These are phyloP conservation scores for Pascua sp. DNA, from an alignment of 1,284 basidiomycete genomes.

Conservation along the genomic window DNA sequence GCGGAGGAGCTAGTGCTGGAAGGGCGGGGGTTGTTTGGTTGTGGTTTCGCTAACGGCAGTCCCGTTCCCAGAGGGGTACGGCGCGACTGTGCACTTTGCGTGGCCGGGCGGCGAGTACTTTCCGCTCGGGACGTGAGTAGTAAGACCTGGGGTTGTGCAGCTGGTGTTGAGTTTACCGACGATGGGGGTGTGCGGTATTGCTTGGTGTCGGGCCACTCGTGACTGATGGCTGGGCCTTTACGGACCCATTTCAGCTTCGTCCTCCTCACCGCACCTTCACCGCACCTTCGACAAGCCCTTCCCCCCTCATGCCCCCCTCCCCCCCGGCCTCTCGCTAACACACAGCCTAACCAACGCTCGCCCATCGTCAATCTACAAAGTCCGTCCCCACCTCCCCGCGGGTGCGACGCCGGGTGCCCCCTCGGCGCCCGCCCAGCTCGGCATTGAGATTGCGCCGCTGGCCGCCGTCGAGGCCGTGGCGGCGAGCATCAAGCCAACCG, in stretches of 20 bases:
- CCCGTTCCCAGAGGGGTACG: conserved; percentile 81
- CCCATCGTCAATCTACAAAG: conserved; percentile 84
- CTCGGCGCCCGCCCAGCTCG: conserved; percentile 52
- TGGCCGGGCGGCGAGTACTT: conserved; percentile 87
- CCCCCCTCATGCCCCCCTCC: too few relatives aligned
- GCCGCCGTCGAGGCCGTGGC: conserved; percentile 42
- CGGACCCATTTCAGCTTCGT: neutral
- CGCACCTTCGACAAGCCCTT: neutral
- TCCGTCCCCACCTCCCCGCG: conserved; percentile 59
- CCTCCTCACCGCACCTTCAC: neutral
- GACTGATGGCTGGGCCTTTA: too few relatives aligned
- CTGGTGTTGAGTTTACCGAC: too few relatives aligned
- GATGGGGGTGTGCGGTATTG: too few relatives aligned
- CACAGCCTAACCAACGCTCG: conserved; percentile 82
- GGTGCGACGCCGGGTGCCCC: conserved; percentile 14
- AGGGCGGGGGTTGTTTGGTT: too few relatives aligned
- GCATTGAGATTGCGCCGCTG: conserved; percentile 58
- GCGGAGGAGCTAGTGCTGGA: neutral
- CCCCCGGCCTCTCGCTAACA: neutral
- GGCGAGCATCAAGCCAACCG: conserved; percentile 37
- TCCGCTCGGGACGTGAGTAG: conserved; percentile 74
- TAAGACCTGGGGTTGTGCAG: neutral
- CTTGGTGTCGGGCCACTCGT: too few relatives aligned
- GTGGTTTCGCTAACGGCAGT: neutral
- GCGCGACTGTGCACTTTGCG: conserved; percentile 82